phyloP scores from a whole-genome alignment of 208 protist genomes.

The Angomonas deanei region DNA sequence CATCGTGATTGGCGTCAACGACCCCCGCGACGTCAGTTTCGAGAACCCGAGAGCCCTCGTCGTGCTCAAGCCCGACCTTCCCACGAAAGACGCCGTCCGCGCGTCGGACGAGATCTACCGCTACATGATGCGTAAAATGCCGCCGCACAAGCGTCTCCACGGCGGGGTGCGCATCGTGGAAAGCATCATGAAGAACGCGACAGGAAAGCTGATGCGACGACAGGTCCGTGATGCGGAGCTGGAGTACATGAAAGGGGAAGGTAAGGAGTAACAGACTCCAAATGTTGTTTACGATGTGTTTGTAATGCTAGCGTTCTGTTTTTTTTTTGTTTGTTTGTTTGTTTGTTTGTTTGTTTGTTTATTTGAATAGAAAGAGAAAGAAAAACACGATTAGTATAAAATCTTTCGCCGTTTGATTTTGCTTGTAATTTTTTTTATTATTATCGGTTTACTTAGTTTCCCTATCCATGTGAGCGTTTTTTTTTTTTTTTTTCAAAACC shows the following conservation, averaged over 20 bases:
- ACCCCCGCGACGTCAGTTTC: slow-evolving; percentile 30
- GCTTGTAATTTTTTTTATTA: not conserved
- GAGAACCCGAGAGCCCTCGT: slow-evolving; percentile 76
- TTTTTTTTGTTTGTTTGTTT: slow-evolving; percentile 12
- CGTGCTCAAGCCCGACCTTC: slow-evolving; percentile 25
- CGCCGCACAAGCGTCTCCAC: slow-evolving; percentile 70
- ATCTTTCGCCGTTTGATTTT: not conserved
- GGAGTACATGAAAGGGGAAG: slow-evolving; percentile 24
- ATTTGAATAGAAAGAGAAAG: too few species aligned
- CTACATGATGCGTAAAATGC: slow-evolving; percentile 28
- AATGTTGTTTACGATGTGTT: not conserved
- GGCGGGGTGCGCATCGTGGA: slow-evolving; percentile 57
- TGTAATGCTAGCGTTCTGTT: too few species aligned
- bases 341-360: not conserved
- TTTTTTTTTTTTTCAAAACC: not conserved
- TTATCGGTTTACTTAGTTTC: not conserved
- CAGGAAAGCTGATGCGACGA: slow-evolving; percentile 80
- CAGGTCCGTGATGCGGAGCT: slow-evolving; percentile 27
- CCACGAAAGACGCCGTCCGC: slow-evolving; percentile 24
- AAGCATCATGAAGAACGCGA: slow-evolving; percentile 3
- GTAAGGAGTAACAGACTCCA: not conserved
- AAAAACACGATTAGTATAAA: too few species aligned
- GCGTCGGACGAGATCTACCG: slow-evolving; percentile 37
- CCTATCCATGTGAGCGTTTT: not conserved
- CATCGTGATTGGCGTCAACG: slow-evolving; percentile 60